Conservation (phyloP, 2,329 filamentous ascomycete species). For the Hymenoscyphus occultus region DNA sequence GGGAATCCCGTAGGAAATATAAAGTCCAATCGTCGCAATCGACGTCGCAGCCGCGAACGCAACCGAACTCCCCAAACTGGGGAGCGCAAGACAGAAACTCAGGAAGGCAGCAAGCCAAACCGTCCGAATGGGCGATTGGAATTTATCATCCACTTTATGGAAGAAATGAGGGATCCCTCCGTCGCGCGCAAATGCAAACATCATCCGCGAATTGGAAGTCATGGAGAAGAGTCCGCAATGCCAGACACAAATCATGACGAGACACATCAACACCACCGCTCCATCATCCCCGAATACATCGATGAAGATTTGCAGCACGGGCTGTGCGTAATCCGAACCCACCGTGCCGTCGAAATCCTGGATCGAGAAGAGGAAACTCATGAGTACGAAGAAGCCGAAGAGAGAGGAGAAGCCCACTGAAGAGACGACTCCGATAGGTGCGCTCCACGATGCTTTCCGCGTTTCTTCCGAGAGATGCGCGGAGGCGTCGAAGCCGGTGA, state of each 20-base stretch:
- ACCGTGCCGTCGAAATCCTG: slow-evolving; percentile 53
- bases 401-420: slow-evolving; percentile 54
- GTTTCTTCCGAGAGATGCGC: slow-evolving; percentile 59
- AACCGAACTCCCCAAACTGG: slow-evolving; percentile 52
- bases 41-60: slow-evolving; percentile 57
- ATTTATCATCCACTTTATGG: slow-evolving; percentile 49
- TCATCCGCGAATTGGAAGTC: slow-evolving; percentile 57
- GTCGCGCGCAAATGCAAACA: slow-evolving; percentile 57
- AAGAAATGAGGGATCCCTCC: slow-evolving; percentile 55
- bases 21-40: slow-evolving; percentile 57
- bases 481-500: slow-evolving; percentile 53
- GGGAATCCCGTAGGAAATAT: slow-evolving; percentile 56
- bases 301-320: slow-evolving; percentile 56
- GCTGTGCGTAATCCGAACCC: slow-evolving; percentile 46
- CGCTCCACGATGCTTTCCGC: slow-evolving; percentile 52
- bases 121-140: slow-evolving; percentile 49
- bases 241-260: slow-evolving; percentile 58
- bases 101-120: slow-evolving; percentile 54
- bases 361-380: slow-evolving; percentile 56
- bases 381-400: slow-evolving; percentile 58
- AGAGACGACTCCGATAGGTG: slow-evolving; percentile 55
- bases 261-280: slow-evolving; percentile 51
- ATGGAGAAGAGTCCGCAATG: slow-evolving; percentile 58
- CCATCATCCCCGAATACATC: slow-evolving; percentile 55
- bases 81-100: slow-evolving; percentile 53